Conservation (phyloP, 2,329 filamentous ascomycete genomes). For the Rosellinia necatrix region DNA sequence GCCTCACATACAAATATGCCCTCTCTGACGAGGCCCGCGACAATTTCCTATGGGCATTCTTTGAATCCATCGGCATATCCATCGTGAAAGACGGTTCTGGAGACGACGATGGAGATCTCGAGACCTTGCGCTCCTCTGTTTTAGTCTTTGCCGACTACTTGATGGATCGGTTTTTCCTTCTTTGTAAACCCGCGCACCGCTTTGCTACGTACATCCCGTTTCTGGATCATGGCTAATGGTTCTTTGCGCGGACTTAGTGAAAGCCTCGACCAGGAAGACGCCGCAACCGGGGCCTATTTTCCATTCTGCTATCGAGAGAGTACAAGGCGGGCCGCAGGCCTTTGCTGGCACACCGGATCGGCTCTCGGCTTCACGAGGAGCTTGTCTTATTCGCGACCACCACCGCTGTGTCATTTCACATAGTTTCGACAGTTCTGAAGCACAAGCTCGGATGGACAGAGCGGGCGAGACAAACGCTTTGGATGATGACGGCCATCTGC, state of each 20-base stretch:
- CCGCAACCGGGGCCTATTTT: slow-evolving; percentile 34
- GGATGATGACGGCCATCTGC: slow-evolving; percentile 35
- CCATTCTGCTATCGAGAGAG: slow-evolving; percentile 31
- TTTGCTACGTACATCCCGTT: not conserved
- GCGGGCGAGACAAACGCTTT: slow-evolving; percentile 24
- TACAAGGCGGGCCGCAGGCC: slow-evolving; percentile 24
- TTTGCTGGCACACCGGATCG: slow-evolving; percentile 33
- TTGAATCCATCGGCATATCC: not conserved
- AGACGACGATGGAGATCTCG: not conserved
- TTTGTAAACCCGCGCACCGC: slow-evolving; percentile 20
- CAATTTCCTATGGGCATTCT: not conserved
- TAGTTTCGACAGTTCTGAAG: slow-evolving; percentile 29
- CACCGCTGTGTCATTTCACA: slow-evolving; percentile 38
- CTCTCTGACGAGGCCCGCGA: not conserved
- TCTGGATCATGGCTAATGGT: slow-evolving; percentile 10
- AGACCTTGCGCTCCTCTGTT: slow-evolving; percentile 15
- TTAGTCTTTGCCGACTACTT: slow-evolving; percentile 35
- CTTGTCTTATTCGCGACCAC: slow-evolving; percentile 38
- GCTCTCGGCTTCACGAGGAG: slow-evolving; percentile 33
- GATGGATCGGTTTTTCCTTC: slow-evolving; percentile 35
- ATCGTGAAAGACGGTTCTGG: too few relatives aligned
- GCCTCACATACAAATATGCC: not conserved
- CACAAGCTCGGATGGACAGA: slow-evolving; percentile 12
- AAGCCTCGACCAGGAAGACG: slow-evolving; percentile 33
- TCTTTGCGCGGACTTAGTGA: too few relatives aligned